Evolutionary conservation across 2,329 filamentous ascomycete species (phyloP), one percentile per base, ranked within the genome.

Genomic region (Trichoderma sp.): DNA sequence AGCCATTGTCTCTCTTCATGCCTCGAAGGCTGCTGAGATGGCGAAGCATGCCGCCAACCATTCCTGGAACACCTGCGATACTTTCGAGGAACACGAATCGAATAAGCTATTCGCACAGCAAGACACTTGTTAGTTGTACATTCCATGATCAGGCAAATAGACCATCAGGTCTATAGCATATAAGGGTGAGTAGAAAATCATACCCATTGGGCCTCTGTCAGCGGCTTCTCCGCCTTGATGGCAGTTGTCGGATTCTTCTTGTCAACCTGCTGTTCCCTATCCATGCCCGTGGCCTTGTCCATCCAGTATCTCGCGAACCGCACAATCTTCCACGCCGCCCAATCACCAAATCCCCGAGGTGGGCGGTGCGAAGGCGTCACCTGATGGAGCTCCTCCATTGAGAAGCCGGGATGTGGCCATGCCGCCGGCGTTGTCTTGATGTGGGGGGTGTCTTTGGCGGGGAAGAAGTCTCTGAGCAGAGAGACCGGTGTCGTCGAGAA

Each of bases 11-110:
- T 71, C 95, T 87, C 86, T 94, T 94, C 86, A 98, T 91, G 32
- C 91, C 88, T 58, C 95, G 87, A 78, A 98, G 87, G 75, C 91
- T 95, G 79, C 92, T 90, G 47, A 98, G 86, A 82, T 99, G 96
- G 39, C 96, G 87, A 18, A 98, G 86, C 93, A 97, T 98, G 26
- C 94, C 96, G 0, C 92, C 96, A 0, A 98, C 95, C 94, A 98
- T 98, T 8, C 96, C 96, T 0, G 96, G 96, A 0, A 98, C 96
- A 39, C 94, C 96, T 14, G 96, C 96, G 51, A 99, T 93, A 63
- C 92, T 95, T 81, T 99, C 96, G 39, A 99, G 87, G 81, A 99
- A 99, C 76, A 99, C 88, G 79, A 97, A 95, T 7, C 95, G 89
- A 63, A 93, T 89, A 76, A 98, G 86, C 86, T 86, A 24, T 66